These are phyloP conservation scores for Coelastrella sp. DNA, from an alignment of 139 green algal species.

Conservation along the genomic window DNA sequence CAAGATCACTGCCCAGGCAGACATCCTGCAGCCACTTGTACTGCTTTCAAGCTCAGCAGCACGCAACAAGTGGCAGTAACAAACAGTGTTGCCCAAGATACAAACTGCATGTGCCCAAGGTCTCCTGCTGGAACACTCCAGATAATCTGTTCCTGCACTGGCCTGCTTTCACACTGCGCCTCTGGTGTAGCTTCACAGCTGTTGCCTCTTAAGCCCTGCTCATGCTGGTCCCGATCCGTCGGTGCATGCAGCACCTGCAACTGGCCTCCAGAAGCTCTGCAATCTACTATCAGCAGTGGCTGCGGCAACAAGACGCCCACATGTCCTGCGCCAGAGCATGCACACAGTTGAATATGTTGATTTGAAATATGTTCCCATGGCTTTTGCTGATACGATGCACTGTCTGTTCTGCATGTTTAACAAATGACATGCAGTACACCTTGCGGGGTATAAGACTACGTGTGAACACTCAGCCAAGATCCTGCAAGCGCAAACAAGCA, in stretches of 20 bases:
- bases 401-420: too few relatives aligned
- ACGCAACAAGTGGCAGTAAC: slow-evolving; percentile 1
- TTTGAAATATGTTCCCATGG: neutral
- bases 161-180: neutral
- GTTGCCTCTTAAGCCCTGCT: slow-evolving; percentile 1
- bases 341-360: neutral
- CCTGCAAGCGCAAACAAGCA: too few relatives aligned
- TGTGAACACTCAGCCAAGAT: too few relatives aligned
- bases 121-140: slow-evolving; percentile 16
- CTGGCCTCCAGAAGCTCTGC: neutral
- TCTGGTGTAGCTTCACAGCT: neutral
- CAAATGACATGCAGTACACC: too few relatives aligned
- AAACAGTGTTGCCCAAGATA: slow-evolving; percentile 31
- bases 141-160: neutral
- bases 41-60: neutral
- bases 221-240: neutral
- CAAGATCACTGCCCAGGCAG: too few relatives aligned
- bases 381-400: neutral
- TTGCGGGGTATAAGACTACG: too few relatives aligned
- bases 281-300: slow-evolving; percentile 32
- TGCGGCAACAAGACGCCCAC: neutral
- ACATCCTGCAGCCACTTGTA: slow-evolving; percentile 1
- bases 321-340: slow-evolving; percentile 18
- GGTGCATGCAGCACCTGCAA: neutral
- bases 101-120: neutral